Evolutionary conservation across 805 yeast genomes (phyloP), one percentile per base, ranked within the genome.

Genomic region (Lipomyces japonicus): DNA sequence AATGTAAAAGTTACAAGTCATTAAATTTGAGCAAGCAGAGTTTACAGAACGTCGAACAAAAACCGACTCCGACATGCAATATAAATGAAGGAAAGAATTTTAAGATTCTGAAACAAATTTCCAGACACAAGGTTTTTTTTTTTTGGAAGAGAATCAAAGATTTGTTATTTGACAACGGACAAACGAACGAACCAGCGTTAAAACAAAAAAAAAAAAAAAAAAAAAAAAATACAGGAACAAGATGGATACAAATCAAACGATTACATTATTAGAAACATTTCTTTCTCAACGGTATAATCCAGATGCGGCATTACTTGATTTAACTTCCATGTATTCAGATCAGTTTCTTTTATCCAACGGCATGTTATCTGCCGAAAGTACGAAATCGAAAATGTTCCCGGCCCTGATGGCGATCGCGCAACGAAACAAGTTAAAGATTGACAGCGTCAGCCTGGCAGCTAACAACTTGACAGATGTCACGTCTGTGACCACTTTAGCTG

Each of bases 361-460:
- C 0, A 71, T 87, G 45, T 81, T 89, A 54, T 76, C 78, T 14
- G 70, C 81, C 3, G 70, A 77, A 14, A 68, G 80, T 9, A 80
- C 86, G 1, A 42, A 51, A 22, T 48, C 59, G 5, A 93, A 91
- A 67, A 82, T 89, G 76, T 88, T 91, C 66, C 84, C 88, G 9
- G 97, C 97, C 0, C 69, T 93, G 57, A 79, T 55, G 58, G 49
- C 44, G 42, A 39, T 53, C 7, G 49, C 49, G n/a, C 45, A 43
- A 30, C 18, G 42, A 19, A 39, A 37, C 51, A 36, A 37, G 6
- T 2, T 59, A 19, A 31, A 34, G 31, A 58, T 60, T 9, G 63
- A 60, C 12, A 54, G 59, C 31, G 63, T 60, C 21, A 50, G 82
- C 65, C 66, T 88, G 31, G 78, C 90, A 19, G 72, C 72, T 48